phyloP scores from a whole-genome alignment of 164 flowering plant genomes.

The Magnolia sinica region DNA sequence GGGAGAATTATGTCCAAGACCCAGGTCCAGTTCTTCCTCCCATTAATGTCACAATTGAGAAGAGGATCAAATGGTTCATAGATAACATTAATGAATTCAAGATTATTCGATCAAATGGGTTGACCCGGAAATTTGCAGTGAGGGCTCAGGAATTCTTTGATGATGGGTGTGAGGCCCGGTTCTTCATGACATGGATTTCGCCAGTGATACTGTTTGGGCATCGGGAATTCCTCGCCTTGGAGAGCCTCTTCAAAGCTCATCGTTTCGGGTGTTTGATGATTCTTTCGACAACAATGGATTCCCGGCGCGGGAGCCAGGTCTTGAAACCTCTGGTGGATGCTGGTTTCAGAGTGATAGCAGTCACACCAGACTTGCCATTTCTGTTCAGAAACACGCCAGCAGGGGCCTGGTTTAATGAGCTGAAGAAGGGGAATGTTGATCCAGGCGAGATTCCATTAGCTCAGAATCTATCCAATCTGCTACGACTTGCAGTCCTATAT shows the following conservation, averaged over 20 bases:
- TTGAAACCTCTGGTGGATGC: constrained; percentile 44
- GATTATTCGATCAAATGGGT: constrained; percentile 25
- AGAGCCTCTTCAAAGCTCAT: constrained; percentile 66
- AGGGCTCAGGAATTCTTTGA: constrained; percentile 30
- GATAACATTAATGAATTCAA: constrained; percentile 22
- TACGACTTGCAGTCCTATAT: constrained; percentile 44
- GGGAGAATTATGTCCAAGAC: constrained; percentile 1
- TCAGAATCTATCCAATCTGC: constrained; percentile 48
- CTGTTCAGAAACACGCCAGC: constrained; percentile 66
- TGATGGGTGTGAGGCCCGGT: constrained; percentile 36
- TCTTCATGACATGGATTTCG: constrained; percentile 93
- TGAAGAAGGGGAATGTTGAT: constrained; percentile 37
- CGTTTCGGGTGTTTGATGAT: constrained; percentile 70
- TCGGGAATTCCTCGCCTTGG: constrained; percentile 54
- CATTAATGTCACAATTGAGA: constrained; percentile 17
- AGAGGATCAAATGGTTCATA: constrained; percentile 28
- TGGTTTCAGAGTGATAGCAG: constrained; percentile 45
- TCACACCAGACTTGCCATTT: constrained; percentile 52
- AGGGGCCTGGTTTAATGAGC: constrained; percentile 53
- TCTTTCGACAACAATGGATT: constrained; percentile 58
- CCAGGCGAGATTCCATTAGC: constrained; percentile 46
- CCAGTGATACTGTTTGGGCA: constrained; percentile 41
- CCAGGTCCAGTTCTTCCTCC: constrained; percentile 20
- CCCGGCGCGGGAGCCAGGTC: constrained; percentile 36
- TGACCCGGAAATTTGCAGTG: constrained; percentile 18